Percentiles rank a stretch among this genome's conserved stretches.
These are phyloP conservation scores for Clohesyomyces aquaticus DNA, from an alignment of 495 filamentous ascomycete genomes.

Conservation along the genomic window DNA sequence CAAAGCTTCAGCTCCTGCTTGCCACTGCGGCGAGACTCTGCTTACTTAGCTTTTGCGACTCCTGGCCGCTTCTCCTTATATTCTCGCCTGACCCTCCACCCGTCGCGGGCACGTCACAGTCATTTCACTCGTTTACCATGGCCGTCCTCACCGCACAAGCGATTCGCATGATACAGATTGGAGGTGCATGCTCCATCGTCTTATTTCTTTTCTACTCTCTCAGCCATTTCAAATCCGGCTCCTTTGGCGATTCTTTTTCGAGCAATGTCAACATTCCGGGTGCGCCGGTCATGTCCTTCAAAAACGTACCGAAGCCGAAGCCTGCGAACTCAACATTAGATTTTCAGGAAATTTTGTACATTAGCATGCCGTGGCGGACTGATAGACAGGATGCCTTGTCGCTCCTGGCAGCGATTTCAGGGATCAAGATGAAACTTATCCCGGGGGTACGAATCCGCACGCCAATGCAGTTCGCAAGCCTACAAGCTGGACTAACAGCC, in stretches of 20 bases:
- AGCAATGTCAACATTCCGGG: slow-evolving; percentile 7
- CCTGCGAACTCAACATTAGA: slow-evolving; percentile 33
- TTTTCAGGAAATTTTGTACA: slow-evolving; percentile 35
- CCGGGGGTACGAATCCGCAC: slow-evolving; percentile 43
- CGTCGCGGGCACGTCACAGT: too few species aligned
- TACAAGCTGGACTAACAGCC: not conserved
- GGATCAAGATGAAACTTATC: slow-evolving; percentile 47
- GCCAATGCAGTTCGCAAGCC: not conserved
- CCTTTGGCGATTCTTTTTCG: not conserved
- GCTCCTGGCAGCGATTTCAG: slow-evolving; percentile 43
- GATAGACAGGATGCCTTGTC: slow-evolving; percentile 51
- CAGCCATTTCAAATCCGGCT: slow-evolving; percentile 17
- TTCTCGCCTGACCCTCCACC: too few species aligned
- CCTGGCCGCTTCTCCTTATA: too few species aligned
- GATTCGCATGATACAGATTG: slow-evolving; percentile 26
- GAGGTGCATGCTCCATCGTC: slow-evolving; percentile 23
- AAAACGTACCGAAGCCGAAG: slow-evolving; percentile 5
- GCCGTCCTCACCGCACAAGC: slow-evolving; percentile 25
- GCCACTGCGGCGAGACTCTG: too few species aligned
- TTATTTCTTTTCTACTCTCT: slow-evolving; percentile 27
- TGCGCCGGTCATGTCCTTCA: slow-evolving; percentile 5
- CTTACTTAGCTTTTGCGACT: too few species aligned
- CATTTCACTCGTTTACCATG: slow-evolving; percentile 16
- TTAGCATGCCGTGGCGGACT: slow-evolving; percentile 42
- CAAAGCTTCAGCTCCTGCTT: too few species aligned